phyloP scores from a whole-genome alignment of 2,329 filamentous ascomycete genomes.

The Dactylella cylindrospora region DNA sequence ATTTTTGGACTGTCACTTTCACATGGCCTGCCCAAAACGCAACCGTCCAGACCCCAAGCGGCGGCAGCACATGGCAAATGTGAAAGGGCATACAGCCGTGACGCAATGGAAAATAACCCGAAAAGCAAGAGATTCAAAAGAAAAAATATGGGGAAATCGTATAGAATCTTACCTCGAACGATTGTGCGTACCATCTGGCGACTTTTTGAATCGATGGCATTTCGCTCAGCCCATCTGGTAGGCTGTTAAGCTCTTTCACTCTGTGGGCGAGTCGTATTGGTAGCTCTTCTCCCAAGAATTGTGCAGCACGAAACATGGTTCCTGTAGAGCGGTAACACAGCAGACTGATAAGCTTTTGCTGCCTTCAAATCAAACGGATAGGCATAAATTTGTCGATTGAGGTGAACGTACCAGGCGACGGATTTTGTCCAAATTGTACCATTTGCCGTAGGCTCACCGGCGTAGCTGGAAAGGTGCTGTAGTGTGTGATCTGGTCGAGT shows the following conservation, averaged over 20 bases:
- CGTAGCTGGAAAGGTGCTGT: conserved; percentile 94
- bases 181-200: conserved; percentile 98
- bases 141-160: conserved; percentile 24
- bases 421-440: conserved; percentile 96
- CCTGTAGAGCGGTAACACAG: conserved; percentile 57
- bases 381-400: too few relatives aligned
- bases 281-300: conserved; percentile 97
- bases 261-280: conserved; percentile 95
- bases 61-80: conserved; percentile 10
- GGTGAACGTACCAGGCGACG: conserved; percentile 75
- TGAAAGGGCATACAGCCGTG: not conserved
- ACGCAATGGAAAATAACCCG: conserved; percentile 1
- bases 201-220: conserved; percentile 97
- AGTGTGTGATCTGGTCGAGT: conserved; percentile 97
- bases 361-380: not conserved
- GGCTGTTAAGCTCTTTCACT: conserved; percentile 85
- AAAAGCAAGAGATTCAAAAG: not conserved
- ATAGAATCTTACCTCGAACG: conserved; percentile 76
- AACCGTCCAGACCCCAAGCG: not conserved
- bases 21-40: conserved; percentile 23
- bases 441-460: conserved; percentile 96
- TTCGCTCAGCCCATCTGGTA: conserved; percentile 93
- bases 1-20: too few relatives aligned
- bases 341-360: conserved; percentile 11
- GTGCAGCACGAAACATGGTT: conserved; percentile 93